A percentile compares a stretch with the other conserved stretches of the same genome.
These are phyloP conservation scores for Stemphylium lycopersici DNA, from an alignment of 2,329 filamentous ascomycete genomes.

Conservation along the genomic window DNA sequence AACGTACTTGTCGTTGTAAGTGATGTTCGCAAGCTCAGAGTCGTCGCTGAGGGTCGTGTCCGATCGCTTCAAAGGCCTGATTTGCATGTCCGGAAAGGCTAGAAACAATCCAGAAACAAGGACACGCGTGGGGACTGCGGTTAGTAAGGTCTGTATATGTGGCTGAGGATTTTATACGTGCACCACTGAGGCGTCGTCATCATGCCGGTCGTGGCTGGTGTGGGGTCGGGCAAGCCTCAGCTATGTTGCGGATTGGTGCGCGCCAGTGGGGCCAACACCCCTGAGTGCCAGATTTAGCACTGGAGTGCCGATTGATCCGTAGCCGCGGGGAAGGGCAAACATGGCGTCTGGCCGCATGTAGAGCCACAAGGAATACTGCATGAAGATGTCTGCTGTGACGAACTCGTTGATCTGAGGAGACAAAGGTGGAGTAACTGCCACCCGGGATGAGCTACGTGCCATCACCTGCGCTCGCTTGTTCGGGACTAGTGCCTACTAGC, in stretches of 20 bases:
- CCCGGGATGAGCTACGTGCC: background rate
- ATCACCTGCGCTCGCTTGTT: background rate
- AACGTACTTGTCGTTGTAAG: conserved; percentile 44
- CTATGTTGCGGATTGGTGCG: conserved; percentile 26
- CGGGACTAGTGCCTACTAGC: background rate
- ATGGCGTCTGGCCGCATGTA: background rate
- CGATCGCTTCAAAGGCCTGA: conserved; percentile 25
- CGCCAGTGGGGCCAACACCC: conserved; percentile 16
- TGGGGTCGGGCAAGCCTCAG: conserved; percentile 17
- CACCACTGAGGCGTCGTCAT: conserved; percentile 16
- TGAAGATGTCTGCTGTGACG: background rate
- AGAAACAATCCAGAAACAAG: background rate
- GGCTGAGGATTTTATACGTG: conserved; percentile 15
- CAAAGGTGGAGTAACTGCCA: background rate
- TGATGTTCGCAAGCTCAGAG: conserved; percentile 28
- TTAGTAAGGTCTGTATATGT: conserved; percentile 12
- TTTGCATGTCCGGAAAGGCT: conserved; percentile 22
- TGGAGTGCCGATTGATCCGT: conserved; percentile 26
- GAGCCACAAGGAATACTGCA: background rate
- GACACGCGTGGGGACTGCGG: background rate
- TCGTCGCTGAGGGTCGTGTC: conserved; percentile 35
- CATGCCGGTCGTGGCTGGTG: conserved; percentile 6
- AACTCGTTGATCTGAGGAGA: too few relatives aligned
- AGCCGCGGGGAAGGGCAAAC: background rate
- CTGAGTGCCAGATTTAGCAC: conserved; percentile 13